A percentile compares a stretch with the other conserved stretches of the same genome.
Conservation (phyloP, 2,329 filamentous ascomycete species). For the Pestalotiopsis sp. region DNA sequence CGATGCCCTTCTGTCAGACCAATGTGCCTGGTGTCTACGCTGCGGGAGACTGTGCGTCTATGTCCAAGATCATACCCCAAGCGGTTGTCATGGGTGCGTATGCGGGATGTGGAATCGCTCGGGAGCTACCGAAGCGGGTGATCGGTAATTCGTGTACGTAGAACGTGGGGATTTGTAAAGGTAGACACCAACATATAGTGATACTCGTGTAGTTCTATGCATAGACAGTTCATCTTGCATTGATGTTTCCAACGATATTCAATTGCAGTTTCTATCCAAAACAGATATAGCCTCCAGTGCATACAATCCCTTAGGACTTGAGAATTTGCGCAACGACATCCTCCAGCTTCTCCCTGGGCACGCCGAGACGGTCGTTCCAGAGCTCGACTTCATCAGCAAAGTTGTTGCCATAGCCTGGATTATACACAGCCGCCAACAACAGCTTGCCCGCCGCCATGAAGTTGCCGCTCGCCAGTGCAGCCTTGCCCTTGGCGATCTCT, state of each 20-base stretch:
- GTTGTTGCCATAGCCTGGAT: not conserved
- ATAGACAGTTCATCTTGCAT: too few species aligned
- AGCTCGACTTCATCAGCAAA: not conserved
- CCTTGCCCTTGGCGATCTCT: not conserved
- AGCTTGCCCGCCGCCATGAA: not conserved
- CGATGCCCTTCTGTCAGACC: not conserved
- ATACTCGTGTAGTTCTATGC: too few species aligned
- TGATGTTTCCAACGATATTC: too few species aligned
- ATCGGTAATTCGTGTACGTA: too few species aligned
- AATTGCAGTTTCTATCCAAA: too few species aligned
- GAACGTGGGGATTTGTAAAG: too few species aligned
- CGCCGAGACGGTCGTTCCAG: not conserved
- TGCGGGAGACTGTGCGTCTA: not conserved
- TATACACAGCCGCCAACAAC: not conserved
- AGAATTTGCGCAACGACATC: not conserved
- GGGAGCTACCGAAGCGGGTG: not conserved
- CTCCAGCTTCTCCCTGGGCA: not conserved
- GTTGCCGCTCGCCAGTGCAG: not conserved
- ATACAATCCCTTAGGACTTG: not conserved
- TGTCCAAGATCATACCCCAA: not conserved
- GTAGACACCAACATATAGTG: too few species aligned
- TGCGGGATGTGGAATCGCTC: not conserved
- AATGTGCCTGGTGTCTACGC: not conserved
- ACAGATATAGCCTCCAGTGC: too few species aligned
- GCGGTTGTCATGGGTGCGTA: not conserved